These are phyloP conservation scores for Zymoseptoria brevis DNA, from an alignment of 2,329 filamentous ascomycete genomes.

Conservation along the genomic window DNA sequence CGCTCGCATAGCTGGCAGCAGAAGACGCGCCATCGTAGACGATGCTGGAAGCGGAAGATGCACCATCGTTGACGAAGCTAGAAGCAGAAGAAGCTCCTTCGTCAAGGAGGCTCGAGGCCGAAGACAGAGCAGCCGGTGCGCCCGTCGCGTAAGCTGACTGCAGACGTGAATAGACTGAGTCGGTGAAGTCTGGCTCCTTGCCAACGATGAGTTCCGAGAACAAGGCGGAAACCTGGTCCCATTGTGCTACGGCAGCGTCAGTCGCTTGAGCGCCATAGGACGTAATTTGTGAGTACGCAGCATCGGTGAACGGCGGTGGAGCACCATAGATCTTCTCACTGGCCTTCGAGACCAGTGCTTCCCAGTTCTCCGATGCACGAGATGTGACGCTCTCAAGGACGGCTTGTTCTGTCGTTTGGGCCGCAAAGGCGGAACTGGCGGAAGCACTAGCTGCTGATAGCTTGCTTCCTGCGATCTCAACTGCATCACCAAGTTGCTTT, in stretches of 20 bases:
- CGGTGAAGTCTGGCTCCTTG: constrained; percentile 72
- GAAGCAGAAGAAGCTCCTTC: constrained; percentile 40
- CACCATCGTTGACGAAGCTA: constrained; percentile 41
- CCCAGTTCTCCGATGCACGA: constrained; percentile 56
- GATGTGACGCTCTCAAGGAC: constrained; percentile 44
- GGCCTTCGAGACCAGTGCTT: constrained; percentile 54
- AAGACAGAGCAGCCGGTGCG: constrained; percentile 46
- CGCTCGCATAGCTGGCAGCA: constrained; percentile 46
- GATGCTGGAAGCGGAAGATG: constrained; percentile 1
- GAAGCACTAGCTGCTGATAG: constrained; percentile 40
- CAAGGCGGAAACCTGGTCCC: constrained; percentile 60
- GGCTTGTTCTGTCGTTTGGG: constrained; percentile 34
- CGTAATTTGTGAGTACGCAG: constrained; percentile 45
- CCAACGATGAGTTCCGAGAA: constrained; percentile 69
- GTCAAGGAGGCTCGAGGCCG: constrained; percentile 1
- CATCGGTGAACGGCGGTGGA: constrained; percentile 45
- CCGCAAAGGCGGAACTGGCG: constrained; percentile 39
- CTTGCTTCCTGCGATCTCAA: constrained; percentile 32
- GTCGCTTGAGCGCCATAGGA: constrained; percentile 56
- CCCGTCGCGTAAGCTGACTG: constrained; percentile 65
- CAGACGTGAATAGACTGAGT: constrained; percentile 67
- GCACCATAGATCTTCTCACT: constrained; percentile 64
- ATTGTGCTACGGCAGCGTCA: constrained; percentile 55
- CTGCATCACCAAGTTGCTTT: constrained; percentile 24
- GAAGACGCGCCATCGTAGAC: constrained; percentile 30